Evolutionary conservation across 108 stramenopile genomes (phyloP).

Genomic region (Parmales sp.): DNA sequence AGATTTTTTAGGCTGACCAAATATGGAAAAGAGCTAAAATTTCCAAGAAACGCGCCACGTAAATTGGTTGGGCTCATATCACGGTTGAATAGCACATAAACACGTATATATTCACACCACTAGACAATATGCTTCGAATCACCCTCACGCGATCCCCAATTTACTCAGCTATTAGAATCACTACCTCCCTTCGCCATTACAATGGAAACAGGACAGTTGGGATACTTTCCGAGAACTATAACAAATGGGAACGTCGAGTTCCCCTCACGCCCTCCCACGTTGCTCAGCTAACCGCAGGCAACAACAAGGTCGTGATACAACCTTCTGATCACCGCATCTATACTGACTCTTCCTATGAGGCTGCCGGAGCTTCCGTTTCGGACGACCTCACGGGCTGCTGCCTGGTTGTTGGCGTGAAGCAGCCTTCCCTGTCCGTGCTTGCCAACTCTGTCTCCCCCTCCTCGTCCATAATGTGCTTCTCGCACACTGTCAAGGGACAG

Average conservation of each 20-base stretch:
- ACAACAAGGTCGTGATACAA: conserved; percentile 45
- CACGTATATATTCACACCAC: too few relatives aligned
- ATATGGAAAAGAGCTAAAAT: too few relatives aligned
- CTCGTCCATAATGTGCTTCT: conserved; percentile 61
- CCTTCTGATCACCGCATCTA: conserved; percentile 57
- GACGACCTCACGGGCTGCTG: conserved; percentile 52
- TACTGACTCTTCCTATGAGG: conserved; percentile 48
- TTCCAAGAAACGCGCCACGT: too few relatives aligned
- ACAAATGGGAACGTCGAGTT: conserved; percentile 17
- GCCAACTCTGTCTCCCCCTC: background rate
- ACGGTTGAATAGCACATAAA: too few relatives aligned
- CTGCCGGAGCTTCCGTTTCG: conserved; percentile 52
- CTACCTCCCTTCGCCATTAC: too few relatives aligned
- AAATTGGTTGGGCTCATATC: too few relatives aligned
- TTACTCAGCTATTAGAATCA: too few relatives aligned
- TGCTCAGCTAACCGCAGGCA: background rate
- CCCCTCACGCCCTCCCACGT: conserved; percentile 28
- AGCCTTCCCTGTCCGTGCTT: conserved; percentile 17
- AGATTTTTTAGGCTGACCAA: too few relatives aligned
- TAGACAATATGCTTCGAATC: too few relatives aligned
- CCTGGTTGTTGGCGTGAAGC: conserved; percentile 72
- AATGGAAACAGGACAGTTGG: background rate
- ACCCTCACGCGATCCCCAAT: too few relatives aligned
- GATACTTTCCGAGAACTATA: conserved; percentile 17
- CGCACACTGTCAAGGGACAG: conserved; percentile 73